Percentiles rank a stretch among this genome's conserved stretches.
phyloP scores from a whole-genome alignment of 805 yeast genomes.

The Candida oleophila region DNA sequence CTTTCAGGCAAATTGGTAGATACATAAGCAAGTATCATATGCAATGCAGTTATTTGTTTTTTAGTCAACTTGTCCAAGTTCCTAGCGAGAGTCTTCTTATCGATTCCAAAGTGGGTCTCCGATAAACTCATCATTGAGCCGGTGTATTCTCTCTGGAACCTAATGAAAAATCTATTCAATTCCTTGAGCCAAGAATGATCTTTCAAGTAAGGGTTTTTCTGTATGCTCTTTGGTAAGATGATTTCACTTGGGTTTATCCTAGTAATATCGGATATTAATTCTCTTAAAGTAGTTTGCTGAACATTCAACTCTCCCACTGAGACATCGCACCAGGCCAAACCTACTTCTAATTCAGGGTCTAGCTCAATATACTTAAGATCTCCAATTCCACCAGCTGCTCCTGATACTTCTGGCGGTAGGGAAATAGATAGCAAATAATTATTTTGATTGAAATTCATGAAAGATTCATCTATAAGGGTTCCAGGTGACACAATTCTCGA shows the following conservation, averaged over 20 bases:
- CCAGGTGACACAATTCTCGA: constrained; percentile 89
- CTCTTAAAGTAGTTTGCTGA: constrained; percentile 59
- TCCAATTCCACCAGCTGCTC: constrained; percentile 13
- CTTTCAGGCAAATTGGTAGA: constrained; percentile 71
- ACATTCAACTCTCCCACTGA: constrained; percentile 78
- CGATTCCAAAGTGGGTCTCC: constrained; percentile 25
- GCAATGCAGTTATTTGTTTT: constrained; percentile 61
- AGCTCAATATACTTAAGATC: background rate
- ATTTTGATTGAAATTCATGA: constrained; percentile 68
- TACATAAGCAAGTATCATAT: constrained; percentile 61
- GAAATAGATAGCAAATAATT: constrained; percentile 69
- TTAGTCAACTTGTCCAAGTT: constrained; percentile 21
- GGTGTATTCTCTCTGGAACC: constrained; percentile 38
- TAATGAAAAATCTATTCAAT: constrained; percentile 57
- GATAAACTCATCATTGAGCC: constrained; percentile 20
- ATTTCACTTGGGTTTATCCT: constrained; percentile 83
- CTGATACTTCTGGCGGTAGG: constrained; percentile 48
- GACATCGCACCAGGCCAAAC: constrained; percentile 86
- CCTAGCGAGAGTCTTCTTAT: constrained; percentile 23
- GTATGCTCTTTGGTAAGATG: constrained; percentile 51
- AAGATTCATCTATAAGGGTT: constrained; percentile 82
- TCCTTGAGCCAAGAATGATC: constrained; percentile 40
- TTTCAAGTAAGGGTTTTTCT: constrained; percentile 36
- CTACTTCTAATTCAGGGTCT: constrained; percentile 50
- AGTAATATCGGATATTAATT: constrained; percentile 67